Percentiles rank a stretch among this genome's conserved stretches.
phyloP scores from a whole-genome alignment of 495 filamentous ascomycete genomes.

The Neurospora discreta region DNA sequence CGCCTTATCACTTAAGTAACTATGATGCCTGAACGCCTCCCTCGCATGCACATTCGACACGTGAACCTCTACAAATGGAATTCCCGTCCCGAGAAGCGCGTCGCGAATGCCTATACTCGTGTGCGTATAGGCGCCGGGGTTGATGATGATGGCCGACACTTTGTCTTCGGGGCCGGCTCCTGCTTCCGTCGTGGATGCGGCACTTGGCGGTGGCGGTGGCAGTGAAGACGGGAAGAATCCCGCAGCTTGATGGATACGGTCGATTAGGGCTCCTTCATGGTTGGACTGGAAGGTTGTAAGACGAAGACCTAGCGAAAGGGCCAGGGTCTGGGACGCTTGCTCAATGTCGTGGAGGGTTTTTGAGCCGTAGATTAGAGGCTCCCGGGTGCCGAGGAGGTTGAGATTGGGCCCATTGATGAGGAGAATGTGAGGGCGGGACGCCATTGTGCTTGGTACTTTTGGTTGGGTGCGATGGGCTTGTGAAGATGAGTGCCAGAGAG shows the following conservation, averaged over 20 bases:
- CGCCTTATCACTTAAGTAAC: slow-evolving; percentile 62
- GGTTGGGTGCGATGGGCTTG: background rate
- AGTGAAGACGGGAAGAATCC: slow-evolving; percentile 12
- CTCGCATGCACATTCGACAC: slow-evolving; percentile 57
- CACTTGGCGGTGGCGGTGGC: background rate
- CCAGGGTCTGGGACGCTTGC: slow-evolving; percentile 29
- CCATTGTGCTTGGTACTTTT: background rate
- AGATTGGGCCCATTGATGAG: slow-evolving; percentile 74
- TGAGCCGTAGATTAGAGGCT: slow-evolving; percentile 58
- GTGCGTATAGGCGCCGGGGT: slow-evolving; percentile 59
- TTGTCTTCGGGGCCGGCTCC: slow-evolving; percentile 7
- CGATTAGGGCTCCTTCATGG: slow-evolving; percentile 53
- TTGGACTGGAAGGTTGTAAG: slow-evolving; percentile 53
- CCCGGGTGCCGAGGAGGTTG: slow-evolving; percentile 63
- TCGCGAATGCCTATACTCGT: slow-evolving; percentile 58
- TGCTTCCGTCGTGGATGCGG: background rate
- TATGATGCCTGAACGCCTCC: slow-evolving; percentile 51
- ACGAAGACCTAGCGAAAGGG: slow-evolving; percentile 26
- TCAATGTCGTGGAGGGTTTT: slow-evolving; percentile 52
- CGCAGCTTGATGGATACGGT: slow-evolving; percentile 47
- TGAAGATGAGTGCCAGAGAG: background rate
- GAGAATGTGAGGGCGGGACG: slow-evolving; percentile 50
- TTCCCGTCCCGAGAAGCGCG: slow-evolving; percentile 48
- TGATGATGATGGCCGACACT: slow-evolving; percentile 55
- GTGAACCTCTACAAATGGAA: slow-evolving; percentile 64